These are phyloP conservation scores for Pseudogymnoascus sp. DNA, from an alignment of 2,329 filamentous ascomycete genomes.

Conservation along the genomic window DNA sequence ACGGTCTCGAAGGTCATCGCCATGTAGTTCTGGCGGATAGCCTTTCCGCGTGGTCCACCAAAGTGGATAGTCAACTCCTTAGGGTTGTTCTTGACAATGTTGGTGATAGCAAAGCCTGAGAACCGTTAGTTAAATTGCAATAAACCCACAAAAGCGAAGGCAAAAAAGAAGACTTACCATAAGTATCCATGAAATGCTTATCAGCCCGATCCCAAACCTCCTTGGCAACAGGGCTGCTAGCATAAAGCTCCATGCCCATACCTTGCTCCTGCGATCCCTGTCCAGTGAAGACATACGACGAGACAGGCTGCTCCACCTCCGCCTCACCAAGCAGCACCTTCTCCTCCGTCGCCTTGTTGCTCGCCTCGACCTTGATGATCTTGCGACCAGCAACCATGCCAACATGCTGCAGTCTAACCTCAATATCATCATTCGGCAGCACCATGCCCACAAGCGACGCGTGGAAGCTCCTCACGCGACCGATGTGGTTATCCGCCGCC, in stretches of 20 bases:
- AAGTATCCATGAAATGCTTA: constrained; percentile 97
- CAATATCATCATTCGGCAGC: constrained; percentile 86
- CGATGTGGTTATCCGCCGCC: constrained; percentile 98
- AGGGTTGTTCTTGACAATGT: constrained; percentile 99
- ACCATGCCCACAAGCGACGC: constrained; percentile 98
- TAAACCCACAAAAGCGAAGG: constrained; percentile 11
- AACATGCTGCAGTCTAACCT: constrained; percentile 91
- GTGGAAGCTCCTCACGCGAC: constrained; percentile 94
- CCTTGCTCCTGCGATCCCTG: constrained; percentile 98
- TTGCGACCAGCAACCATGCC: constrained; percentile 98
- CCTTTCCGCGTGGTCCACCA: constrained; percentile 91
- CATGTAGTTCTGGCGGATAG: constrained; percentile 98
- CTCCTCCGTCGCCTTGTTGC: constrained; percentile 91
- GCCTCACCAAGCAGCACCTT: constrained; percentile 93
- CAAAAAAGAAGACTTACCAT: constrained; percentile 55
- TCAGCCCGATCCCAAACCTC: constrained; percentile 98
- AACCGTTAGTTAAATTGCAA: constrained; percentile 20
- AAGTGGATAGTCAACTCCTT: constrained; percentile 99
- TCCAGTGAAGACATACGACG: constrained; percentile 94
- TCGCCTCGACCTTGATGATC: constrained; percentile 97
- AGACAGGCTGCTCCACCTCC: constrained; percentile 94
- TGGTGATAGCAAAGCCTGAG: constrained; percentile 85
- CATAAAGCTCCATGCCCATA: constrained; percentile 99
- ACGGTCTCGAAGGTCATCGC: constrained; percentile 99
- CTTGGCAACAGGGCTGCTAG: constrained; percentile 84